Base-by-base conservation (phyloP, 257 asterid genomes). In the Jaltomata sinuosa region DNA sequence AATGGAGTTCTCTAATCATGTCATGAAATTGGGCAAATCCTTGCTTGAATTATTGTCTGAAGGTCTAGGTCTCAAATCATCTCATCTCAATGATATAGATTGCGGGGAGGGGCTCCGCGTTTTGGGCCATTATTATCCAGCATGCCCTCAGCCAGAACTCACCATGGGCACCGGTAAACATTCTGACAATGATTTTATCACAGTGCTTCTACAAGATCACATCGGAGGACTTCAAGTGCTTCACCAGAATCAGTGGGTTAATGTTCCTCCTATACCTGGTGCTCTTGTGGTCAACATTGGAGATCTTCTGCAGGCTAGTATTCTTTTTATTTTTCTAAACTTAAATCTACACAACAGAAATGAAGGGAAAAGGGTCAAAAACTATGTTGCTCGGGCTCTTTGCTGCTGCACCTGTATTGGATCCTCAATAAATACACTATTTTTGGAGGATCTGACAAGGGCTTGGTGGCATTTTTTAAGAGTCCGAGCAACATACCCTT, bases 161-260 rank as follows among this genome's bases (percentile, higher is more conserved):
- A 91, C 92, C 1, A 61, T 88, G 1, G 94, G 91, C 22, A 86
- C 88, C 12, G 76, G 83, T 82, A 80, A 71, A 55, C 93, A 90
- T 29, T 64, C 88, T n/a, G 93, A 91, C 59, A 83, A 74, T 15
- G 89, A 83, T 71, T 90, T 92, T 86, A 80, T 92, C 4, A 89
- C 92, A 3, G 89, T 89, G 18, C 88, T 92, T 8, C 87, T 88
- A 8, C 95, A 89, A 83, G 95, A 92, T 77, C 42, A 86, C 6
- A 27, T 88, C 0, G 91, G 93, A 65, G 92, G 93, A 11, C 92
- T 90, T 22, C 95, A 92, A 88, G 88, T 92, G 22, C 87, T 87
- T 25, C 80, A 83, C 64, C 64, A 88, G 15, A 83, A 87, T 55
- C 86, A 87, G 19, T 91, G 94, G 92, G 88, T 90, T 5, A 89